A percentile compares a stretch with the other conserved stretches of the same genome.
Evolutionary conservation across 345 rosid species (phyloP).

Genomic region (Brassica cretica): DNA sequence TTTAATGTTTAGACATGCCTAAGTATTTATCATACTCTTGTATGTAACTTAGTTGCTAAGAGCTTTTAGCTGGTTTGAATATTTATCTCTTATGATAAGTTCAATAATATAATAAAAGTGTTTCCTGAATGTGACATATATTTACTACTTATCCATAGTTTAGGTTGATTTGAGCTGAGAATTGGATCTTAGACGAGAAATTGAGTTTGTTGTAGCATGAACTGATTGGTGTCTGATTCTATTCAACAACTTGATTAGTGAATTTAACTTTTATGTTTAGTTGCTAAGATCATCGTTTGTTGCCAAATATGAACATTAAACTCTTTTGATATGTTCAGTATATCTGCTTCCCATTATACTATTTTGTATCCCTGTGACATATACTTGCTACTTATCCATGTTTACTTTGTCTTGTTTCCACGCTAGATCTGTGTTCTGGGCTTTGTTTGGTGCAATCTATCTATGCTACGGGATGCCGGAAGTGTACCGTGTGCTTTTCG

Average conservation of each 20-base stretch:
- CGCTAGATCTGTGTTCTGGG: conserved; percentile 89
- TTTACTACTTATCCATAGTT: not conserved
- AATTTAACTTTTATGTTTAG: conserved; percentile 7
- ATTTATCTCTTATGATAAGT: not conserved
- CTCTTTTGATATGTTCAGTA: not conserved
- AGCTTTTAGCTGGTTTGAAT: not conserved
- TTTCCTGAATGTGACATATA: not conserved
- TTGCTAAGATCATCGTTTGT: not conserved
- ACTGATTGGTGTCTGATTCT: conserved; percentile 4
- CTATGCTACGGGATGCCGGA: conserved; percentile 95
- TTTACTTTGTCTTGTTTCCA: conserved; percentile 12
- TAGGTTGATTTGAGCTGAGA: conserved; percentile 8
- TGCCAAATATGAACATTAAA: not conserved
- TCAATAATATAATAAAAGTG: not conserved
- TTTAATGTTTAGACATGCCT: conserved; percentile 9
- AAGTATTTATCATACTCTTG: not conserved
- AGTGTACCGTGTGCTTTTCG: conserved; percentile 89
- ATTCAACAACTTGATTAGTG: not conserved
- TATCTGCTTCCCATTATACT: not conserved
- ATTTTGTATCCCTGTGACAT: not conserved
- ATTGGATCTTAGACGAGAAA: not conserved
- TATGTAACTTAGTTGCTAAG: not conserved
- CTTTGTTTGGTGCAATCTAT: conserved; percentile 92
- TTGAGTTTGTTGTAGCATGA: conserved; percentile 2
- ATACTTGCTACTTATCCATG: not conserved